These are phyloP conservation scores for Alternaria hordeiaustralica DNA, from an alignment of 2,329 filamentous ascomycete genomes.

Conservation along the genomic window DNA sequence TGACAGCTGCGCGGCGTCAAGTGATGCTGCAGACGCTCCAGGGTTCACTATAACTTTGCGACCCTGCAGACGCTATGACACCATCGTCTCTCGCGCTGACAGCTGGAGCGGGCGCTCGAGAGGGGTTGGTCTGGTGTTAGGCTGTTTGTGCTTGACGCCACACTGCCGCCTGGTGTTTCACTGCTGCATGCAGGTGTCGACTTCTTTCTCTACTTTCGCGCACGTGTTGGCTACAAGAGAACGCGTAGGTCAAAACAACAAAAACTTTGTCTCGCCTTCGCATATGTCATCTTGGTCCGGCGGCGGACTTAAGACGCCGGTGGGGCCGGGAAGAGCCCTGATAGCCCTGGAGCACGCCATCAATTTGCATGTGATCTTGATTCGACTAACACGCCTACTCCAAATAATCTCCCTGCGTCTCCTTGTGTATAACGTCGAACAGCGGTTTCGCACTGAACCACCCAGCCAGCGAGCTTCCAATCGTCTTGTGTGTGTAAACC, in stretches of 20 bases:
- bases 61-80: slow-evolving; percentile 31
- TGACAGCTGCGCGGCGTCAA: slow-evolving; percentile 2
- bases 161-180: not conserved
- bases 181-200: not conserved
- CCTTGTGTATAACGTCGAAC: slow-evolving; percentile 72
- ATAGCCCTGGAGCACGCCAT: not conserved
- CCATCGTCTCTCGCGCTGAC: slow-evolving; percentile 13
- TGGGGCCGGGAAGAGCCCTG: not conserved
- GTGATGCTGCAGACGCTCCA: slow-evolving; percentile 10
- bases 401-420: slow-evolving; percentile 64
- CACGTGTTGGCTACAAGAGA: slow-evolving; percentile 19
- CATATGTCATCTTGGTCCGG: not conserved
- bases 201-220: slow-evolving; percentile 7
- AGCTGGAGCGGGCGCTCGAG: not conserved
- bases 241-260: not conserved
- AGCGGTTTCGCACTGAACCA: slow-evolving; percentile 75
- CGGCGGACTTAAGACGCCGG: not conserved
- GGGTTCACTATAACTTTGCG: slow-evolving; percentile 19
- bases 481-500: slow-evolving; percentile 68
- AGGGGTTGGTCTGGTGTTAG: not conserved
- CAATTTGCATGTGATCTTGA: not conserved
- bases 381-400: slow-evolving; percentile 37
- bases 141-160: not conserved
- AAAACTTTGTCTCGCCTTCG: not conserved
- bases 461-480: slow-evolving; percentile 65